These are phyloP conservation scores for Sequoiadendron giganteum DNA, from an alignment of 75 land plant genomes.

Conservation along the genomic window DNA sequence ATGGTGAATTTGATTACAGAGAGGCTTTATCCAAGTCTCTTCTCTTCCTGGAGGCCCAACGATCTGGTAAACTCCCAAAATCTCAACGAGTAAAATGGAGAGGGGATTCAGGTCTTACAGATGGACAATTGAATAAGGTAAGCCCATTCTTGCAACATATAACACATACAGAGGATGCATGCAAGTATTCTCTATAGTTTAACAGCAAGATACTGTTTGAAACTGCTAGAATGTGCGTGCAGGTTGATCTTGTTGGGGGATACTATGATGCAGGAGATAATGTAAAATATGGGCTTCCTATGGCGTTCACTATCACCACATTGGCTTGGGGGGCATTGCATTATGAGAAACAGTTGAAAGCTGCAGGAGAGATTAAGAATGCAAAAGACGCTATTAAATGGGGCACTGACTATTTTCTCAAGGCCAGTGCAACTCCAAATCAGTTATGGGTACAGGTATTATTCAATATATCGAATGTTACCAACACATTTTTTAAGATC, in stretches of 20 bases:
- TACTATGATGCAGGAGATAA: conserved; percentile 98
- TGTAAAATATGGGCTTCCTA: conserved; percentile 91
- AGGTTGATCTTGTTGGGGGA: conserved; percentile 82
- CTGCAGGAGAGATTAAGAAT: conserved; percentile 57
- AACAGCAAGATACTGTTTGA: background rate
- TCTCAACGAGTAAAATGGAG: conserved; percentile 38
- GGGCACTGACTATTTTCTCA: conserved; percentile 94
- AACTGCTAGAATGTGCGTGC: background rate
- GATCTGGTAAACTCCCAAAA: conserved; percentile 34
- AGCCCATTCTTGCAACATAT: background rate
- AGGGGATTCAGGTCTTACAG: conserved; percentile 35
- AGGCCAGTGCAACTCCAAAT: conserved; percentile 36
- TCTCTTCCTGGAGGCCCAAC: conserved; percentile 39
- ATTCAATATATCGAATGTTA: too few relatives aligned
- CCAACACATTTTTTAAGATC: too few relatives aligned
- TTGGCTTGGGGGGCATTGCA: conserved; percentile 67
- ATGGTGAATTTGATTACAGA: conserved; percentile 19
- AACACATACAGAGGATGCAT: too few relatives aligned
- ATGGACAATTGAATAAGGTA: conserved; percentile 20
- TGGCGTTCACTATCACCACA: conserved; percentile 94
- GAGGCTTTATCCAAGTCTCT: conserved; percentile 32
- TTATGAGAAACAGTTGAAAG: conserved; percentile 37
- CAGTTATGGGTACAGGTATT: conserved; percentile 84
- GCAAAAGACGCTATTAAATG: conserved; percentile 56
- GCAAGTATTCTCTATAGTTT: too few relatives aligned